Conservation (phyloP, 1,139 yeast genomes). For the Kodamaea plutei region DNA sequence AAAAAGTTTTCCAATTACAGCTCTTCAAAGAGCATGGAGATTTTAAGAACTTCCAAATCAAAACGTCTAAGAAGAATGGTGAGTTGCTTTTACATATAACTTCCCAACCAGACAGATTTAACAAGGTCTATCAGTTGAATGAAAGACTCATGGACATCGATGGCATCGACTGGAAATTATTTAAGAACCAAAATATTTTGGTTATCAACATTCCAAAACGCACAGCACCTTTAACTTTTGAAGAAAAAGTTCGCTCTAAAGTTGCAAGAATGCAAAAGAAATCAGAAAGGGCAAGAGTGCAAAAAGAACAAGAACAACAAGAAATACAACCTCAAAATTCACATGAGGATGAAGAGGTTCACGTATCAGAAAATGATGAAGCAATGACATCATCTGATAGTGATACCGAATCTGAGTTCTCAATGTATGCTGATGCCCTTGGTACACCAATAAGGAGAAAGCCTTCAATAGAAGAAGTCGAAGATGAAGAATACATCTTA, state of each 20-base stretch:
- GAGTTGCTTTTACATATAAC: conserved; percentile 8
- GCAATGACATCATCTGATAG: no score
- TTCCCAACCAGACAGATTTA: conserved; percentile 33
- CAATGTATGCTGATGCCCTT: not conserved
- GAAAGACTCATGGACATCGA: conserved; percentile 30
- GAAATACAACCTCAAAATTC: not conserved
- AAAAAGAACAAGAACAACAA: conserved; percentile 3
- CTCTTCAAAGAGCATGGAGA: conserved; percentile 34
- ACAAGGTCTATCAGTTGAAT: conserved; percentile 31
- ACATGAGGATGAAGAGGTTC: not conserved
- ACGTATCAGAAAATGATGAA: not conserved
- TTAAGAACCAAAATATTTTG: conserved; percentile 29
- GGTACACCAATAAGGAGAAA: conserved; percentile 3
- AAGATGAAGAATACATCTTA: conserved; percentile 14
- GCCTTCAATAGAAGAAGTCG: conserved; percentile 14
- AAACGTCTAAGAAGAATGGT: conserved; percentile 22
- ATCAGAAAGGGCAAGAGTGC: conserved; percentile 4
- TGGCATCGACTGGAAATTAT: conserved; percentile 37
- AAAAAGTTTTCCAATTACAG: conserved; percentile 36
- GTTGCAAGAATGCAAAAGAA: conserved; percentile 1
- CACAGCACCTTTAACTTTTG: not conserved
- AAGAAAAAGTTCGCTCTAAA: conserved; percentile 1
- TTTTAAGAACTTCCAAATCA: conserved; percentile 38
- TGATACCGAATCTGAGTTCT: conserved; percentile 4
- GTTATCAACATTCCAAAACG: conserved; percentile 40